Evolutionary conservation across 2,329 filamentous ascomycete genomes (phyloP).

Genomic region (Cyphellophora attinorum): DNA sequence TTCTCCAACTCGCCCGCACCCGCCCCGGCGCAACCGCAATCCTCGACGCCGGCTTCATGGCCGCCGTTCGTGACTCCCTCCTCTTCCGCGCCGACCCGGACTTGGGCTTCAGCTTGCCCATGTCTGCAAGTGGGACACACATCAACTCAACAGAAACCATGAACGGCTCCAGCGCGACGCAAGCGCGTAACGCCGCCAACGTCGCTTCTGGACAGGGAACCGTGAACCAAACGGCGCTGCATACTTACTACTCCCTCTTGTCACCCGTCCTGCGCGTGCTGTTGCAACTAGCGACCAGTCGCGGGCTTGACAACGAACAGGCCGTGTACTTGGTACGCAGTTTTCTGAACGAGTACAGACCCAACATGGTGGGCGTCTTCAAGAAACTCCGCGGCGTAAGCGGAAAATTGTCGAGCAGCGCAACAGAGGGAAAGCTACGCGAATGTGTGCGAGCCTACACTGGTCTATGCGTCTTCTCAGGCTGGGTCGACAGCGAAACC

Average conservation of each 20-base stretch:
- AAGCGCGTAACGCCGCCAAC: neutral
- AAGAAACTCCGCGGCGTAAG: constrained; percentile 81
- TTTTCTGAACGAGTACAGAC: constrained; percentile 75
- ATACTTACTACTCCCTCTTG: constrained; percentile 76
- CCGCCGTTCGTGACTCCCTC: constrained; percentile 67
- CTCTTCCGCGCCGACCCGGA: constrained; percentile 88
- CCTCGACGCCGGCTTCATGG: constrained; percentile 82
- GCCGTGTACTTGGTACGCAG: constrained; percentile 62
- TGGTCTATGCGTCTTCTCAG: constrained; percentile 12
- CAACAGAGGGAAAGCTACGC: constrained; percentile 8
- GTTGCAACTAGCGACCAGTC: constrained; percentile 67
- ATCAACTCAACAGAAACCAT: neutral
- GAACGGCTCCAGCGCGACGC: neutral
- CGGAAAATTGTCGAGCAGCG: constrained; percentile 24
- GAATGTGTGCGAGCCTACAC: constrained; percentile 16
- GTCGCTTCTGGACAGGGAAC: constrained; percentile 2
- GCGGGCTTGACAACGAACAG: constrained; percentile 69
- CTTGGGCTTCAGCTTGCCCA: constrained; percentile 54
- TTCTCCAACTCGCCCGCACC: constrained; percentile 76
- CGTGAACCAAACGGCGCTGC: constrained; percentile 55
- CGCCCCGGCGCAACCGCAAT: constrained; percentile 75
- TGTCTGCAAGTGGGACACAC: constrained; percentile 4
- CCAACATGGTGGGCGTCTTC: constrained; percentile 77
- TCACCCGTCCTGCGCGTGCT: constrained; percentile 73
- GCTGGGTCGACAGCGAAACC: constrained; percentile 16